Percentiles rank a stretch among this genome's conserved stretches.
Evolutionary conservation across 2,329 filamentous ascomycete species (phyloP).

Genomic region (Nectriaceae sp.): DNA sequence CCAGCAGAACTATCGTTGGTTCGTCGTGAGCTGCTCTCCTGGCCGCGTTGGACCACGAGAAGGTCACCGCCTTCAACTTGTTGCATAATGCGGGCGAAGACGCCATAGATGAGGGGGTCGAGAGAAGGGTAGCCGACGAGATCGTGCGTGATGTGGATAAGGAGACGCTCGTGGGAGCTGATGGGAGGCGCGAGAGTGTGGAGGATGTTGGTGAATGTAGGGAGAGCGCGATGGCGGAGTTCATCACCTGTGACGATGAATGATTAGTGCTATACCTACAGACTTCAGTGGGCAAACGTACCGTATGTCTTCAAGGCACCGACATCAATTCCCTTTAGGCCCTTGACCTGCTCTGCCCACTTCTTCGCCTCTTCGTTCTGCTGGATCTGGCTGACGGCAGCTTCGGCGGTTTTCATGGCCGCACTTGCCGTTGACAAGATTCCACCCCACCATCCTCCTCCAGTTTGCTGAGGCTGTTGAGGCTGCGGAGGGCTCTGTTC

Average conservation of each 20-base stretch:
- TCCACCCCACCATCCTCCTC: constrained; percentile 88
- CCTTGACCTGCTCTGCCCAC: constrained; percentile 92
- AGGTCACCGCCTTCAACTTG: constrained; percentile 97
- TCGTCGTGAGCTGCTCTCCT: constrained; percentile 73
- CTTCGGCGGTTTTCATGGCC: constrained; percentile 91
- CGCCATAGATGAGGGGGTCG: constrained; percentile 86
- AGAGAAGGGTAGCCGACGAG: constrained; percentile 91
- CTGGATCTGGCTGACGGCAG: constrained; percentile 90
- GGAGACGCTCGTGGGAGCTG: constrained; percentile 91
- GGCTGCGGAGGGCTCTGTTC: constrained; percentile 29
- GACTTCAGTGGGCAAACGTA: constrained; percentile 19
- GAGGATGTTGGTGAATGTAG: constrained; percentile 92
- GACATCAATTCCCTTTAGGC: constrained; percentile 63
- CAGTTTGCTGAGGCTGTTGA: constrained; percentile 32
- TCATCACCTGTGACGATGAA: constrained; percentile 68
- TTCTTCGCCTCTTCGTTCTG: constrained; percentile 95
- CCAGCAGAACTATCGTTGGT: constrained; percentile 62
- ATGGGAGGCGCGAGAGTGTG: constrained; percentile 96
- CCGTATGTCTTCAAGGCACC: constrained; percentile 63
- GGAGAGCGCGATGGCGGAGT: constrained; percentile 80
- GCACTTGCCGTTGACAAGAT: constrained; percentile 80
- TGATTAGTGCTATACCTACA: constrained; percentile 2
- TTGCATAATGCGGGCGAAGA: constrained; percentile 96
- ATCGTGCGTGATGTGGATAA: constrained; percentile 97
- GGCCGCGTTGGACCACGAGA: constrained; percentile 89